Base-by-base conservation (phyloP, 2,329 filamentous ascomycete genomes). In the Coleophoma eucalyptorum region DNA sequence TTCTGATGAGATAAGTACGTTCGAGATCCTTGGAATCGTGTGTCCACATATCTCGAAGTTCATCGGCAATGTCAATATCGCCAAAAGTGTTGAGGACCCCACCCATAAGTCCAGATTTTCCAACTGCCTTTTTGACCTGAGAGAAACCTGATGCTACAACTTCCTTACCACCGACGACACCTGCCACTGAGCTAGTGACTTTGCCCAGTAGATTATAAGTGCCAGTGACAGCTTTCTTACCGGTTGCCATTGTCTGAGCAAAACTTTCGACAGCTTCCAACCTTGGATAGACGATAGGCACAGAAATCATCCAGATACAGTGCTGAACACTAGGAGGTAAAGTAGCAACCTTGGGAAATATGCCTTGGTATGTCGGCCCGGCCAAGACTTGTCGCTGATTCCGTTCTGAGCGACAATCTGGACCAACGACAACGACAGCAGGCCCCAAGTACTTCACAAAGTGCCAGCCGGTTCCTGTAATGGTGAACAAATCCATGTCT, bases 11-110 rank as follows among this genome's bases (percentile, higher is more conserved):
- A 67, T 99, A 99, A 6, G 94, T 99, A 51, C 94, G 81, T 72
- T 99, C 94, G 38, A 99, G 83, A 62, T 99, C 94, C 79, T 97
- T 99, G 48, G 88, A 92, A 47, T 97, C 93, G 65, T 99, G 94
- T 19, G 94, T 99, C 94, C 94, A 99, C 77, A 96, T 87, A 67
- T 99, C 94, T 65, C 93, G 86, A 52, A 97, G 74, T 65, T 97
- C 94, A 71, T 99, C 94, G 48, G 94, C 84, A 46, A 97, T 83
- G 63, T 97, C 94, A 54, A 99, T 86, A 59, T 97, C 94, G 49
- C 94, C 94, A 67, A 99, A 99, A 34, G 95, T 92, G 72, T 91
- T 97, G 45, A 99, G 76, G 37, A 97, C 91, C 51, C 90, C 89
- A 55, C 93, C 93, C 93, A 99, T 97, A 47, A 99, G 76, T 2